A percentile compares a stretch with the other conserved stretches of the same genome.
phyloP scores from a whole-genome alignment of 2,329 filamentous ascomycete species.

The Aspergillus hortae region DNA sequence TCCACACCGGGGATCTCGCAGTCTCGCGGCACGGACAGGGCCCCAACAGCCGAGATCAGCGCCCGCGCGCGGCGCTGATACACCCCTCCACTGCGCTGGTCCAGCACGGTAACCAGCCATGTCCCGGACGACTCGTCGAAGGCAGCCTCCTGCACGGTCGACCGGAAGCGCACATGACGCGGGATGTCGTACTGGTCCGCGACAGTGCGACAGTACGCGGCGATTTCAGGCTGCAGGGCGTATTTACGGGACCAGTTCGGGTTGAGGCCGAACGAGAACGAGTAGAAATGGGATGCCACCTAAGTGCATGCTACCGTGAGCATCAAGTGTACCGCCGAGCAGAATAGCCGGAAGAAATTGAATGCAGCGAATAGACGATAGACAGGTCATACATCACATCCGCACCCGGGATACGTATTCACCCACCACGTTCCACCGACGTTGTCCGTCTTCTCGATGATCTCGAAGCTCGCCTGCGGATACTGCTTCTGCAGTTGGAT shows the following conservation, averaged over 20 bases:
- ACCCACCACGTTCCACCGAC: slow-evolving; percentile 35
- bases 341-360: background rate
- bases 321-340: background rate
- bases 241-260: slow-evolving; percentile 38
- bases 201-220: slow-evolving; percentile 22
- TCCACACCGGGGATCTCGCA: slow-evolving; percentile 29
- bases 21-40: slow-evolving; percentile 23
- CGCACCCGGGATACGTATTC: slow-evolving; percentile 37
- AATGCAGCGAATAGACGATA: too few relatives aligned
- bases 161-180: slow-evolving; percentile 19
- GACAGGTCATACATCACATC: slow-evolving; percentile 29
- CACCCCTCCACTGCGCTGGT: background rate
- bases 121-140: background rate
- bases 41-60: slow-evolving; percentile 30
- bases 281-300: slow-evolving; percentile 40
- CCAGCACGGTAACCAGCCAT: background rate
- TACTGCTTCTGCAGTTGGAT: slow-evolving; percentile 43
- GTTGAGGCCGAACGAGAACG: slow-evolving; percentile 42
- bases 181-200: slow-evolving; percentile 17
- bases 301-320: slow-evolving; percentile 11
- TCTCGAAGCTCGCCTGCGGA: slow-evolving; percentile 37
- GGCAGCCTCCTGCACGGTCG: slow-evolving; percentile 16
- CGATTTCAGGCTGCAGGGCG: slow-evolving; percentile 35
- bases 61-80: slow-evolving; percentile 17
- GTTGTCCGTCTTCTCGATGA: slow-evolving; percentile 43